Base-by-base conservation (phyloP, 2,329 filamentous ascomycete genomes). In the Colletotrichum somersetense region DNA sequence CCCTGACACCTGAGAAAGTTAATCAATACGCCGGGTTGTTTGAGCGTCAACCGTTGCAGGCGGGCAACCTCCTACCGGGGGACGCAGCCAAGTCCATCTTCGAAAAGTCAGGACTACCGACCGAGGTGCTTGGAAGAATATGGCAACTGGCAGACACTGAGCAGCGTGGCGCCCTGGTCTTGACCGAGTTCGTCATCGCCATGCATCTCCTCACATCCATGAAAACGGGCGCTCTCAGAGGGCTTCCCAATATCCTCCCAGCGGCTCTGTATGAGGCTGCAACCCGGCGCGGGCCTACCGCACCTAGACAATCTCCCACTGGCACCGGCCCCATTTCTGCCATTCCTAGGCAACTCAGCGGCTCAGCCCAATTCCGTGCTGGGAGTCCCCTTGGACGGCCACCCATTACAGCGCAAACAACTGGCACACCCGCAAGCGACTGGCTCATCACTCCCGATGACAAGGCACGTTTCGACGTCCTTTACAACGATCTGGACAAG, bases 161-260 rank as follows among this genome's bases (percentile, higher is more conserved):
- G 82, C 95, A 97, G 83, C 91, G 95, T 65, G 96, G 96, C 62
- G 91, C 92, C 42, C 87, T 99, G 46, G 93, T 95, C 70, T 88
- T 91, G 77, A 96, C 95, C 18, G 96, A 98, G 78, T 99, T 99
- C 80, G 93, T 97, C 79, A 97, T 99, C 78, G 96, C 96, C 57
- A 99, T 99, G 96, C 96, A 99, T 81, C 86, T 99, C 73, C 87
- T 99, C 74, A 96, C 94, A 18, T 97, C 95, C 16, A 94, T 94
- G 83, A 97, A 97, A 85, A 92, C 91, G 16, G 93, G 95, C 30
- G 87, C 91, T 40, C 88, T 99, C 80, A 91, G 94, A 74, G 91
- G 89, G 26, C 87, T 98, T 68, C 96, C 96, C 1, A 92, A 86
- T 73, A 89, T 92, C 35, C 88, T 99, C 2, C 96, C 96, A 7